phyloP scores from a whole-genome alignment of 73 alveolate species.

The Uronychia setigera region DNA sequence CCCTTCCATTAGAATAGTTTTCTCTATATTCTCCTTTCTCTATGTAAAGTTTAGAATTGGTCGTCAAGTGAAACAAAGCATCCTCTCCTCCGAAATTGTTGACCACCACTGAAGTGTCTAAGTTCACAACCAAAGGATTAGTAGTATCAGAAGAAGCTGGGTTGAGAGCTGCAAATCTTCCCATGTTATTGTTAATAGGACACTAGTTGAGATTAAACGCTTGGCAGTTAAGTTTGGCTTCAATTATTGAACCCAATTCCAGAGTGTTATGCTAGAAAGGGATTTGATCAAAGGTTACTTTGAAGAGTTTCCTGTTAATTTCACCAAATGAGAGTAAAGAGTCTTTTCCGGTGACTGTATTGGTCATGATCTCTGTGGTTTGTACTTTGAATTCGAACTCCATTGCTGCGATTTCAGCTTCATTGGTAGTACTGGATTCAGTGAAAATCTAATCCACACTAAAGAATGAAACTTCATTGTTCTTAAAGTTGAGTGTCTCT shows the following conservation, averaged over 20 bases:
- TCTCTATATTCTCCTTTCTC: slow-evolving; percentile 5
- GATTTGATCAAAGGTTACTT: slow-evolving; percentile 9
- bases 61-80: slow-evolving; percentile 31
- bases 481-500: neutral
- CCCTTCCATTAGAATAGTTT: slow-evolving; percentile 42
- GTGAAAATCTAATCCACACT: neutral
- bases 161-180: slow-evolving; percentile 24
- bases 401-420: neutral
- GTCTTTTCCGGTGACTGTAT: slow-evolving; percentile 28
- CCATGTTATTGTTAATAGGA: neutral
- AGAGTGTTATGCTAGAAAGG: neutral
- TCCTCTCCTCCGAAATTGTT: slow-evolving; percentile 29
- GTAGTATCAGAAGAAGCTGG: slow-evolving; percentile 29
- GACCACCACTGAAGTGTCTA: neutral
- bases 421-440: neutral
- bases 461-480: neutral
- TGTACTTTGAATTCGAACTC: neutral
- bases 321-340: slow-evolving; percentile 30
- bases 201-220: slow-evolving; percentile 16
- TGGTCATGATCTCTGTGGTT: slow-evolving; percentile 13
- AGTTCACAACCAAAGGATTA: slow-evolving; percentile 19
- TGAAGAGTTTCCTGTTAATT: slow-evolving; percentile 18
- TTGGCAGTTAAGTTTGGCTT: slow-evolving; percentile 22
- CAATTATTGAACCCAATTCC: slow-evolving; percentile 25
- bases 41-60: slow-evolving; percentile 22